These are phyloP conservation scores for Trametes elegans DNA, from an alignment of 768 basidiomycete species.

Conservation along the genomic window DNA sequence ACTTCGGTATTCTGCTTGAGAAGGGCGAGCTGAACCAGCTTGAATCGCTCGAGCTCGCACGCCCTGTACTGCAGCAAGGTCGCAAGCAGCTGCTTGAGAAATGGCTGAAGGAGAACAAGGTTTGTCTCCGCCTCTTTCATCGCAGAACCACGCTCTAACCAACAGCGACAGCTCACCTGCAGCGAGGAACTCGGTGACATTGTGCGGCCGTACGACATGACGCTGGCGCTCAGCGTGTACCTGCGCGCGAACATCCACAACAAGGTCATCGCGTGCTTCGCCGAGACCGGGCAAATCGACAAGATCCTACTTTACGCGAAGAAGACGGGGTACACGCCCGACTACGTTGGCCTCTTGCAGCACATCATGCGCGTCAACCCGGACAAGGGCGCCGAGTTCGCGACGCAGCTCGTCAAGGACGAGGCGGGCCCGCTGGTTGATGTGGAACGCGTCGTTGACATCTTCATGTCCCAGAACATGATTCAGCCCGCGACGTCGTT, in stretches of 20 bases:
- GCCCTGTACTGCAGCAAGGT: slow-evolving; percentile 93
- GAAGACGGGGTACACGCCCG: slow-evolving; percentile 92
- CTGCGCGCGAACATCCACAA: slow-evolving; percentile 96
- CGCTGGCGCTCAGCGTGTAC: slow-evolving; percentile 94
- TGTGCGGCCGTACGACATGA: slow-evolving; percentile 93
- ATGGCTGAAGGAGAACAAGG: slow-evolving; percentile 99
- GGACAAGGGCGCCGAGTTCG: slow-evolving; percentile 98
- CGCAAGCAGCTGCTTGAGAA: slow-evolving; percentile 97
- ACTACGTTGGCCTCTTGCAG: slow-evolving; percentile 89
- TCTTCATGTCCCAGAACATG: slow-evolving; percentile 99
- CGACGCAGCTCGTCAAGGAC: slow-evolving; percentile 90
- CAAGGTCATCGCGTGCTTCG: slow-evolving; percentile 99
- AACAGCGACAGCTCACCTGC: slow-evolving; percentile 77
- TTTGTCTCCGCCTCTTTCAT: slow-evolving; percentile 29
- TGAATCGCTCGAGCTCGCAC: slow-evolving; percentile 92
- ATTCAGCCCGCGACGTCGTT: slow-evolving; percentile 99
- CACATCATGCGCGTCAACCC: slow-evolving; percentile 96
- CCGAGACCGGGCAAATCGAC: slow-evolving; percentile 96
- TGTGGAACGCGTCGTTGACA: slow-evolving; percentile 93
- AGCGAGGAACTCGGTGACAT: slow-evolving; percentile 98
- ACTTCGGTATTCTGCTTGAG: slow-evolving; percentile 98
- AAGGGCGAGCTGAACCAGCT: slow-evolving; percentile 97
- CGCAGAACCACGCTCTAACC: neutral
- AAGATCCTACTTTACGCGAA: slow-evolving; percentile 98
- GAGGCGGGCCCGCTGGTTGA: slow-evolving; percentile 92